Conservation (phyloP, 495 filamentous ascomycete species). For the Aspergillus wentii region DNA sequence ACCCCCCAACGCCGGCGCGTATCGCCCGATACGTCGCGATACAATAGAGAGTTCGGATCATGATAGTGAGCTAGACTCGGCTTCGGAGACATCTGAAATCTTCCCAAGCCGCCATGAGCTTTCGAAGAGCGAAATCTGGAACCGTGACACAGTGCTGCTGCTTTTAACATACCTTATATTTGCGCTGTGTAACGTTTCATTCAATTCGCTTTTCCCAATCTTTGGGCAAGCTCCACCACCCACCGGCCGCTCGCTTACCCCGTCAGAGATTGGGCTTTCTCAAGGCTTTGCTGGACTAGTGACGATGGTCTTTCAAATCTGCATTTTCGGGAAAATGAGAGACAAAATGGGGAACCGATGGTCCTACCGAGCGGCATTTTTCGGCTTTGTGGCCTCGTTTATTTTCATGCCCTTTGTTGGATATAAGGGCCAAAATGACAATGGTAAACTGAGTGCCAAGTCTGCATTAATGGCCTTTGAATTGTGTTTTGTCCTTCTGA, state of each 20-base stretch:
- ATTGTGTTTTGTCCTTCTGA: constrained; percentile 69
- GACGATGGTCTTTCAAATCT: constrained; percentile 85
- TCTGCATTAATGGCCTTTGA: constrained; percentile 62
- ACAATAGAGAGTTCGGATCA: constrained; percentile 26
- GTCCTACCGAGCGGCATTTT: constrained; percentile 72
- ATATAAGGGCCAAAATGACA: constrained; percentile 54
- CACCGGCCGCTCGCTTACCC: constrained; percentile 67
- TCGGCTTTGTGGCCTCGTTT: constrained; percentile 81
- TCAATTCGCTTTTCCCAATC: constrained; percentile 88
- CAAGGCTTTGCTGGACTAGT: constrained; percentile 78
- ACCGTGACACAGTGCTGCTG: constrained; percentile 74
- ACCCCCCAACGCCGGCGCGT: constrained; percentile 14
- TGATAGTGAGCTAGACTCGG: constrained; percentile 40
- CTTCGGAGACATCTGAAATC: constrained; percentile 36
- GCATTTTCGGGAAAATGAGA: constrained; percentile 73
- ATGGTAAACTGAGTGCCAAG: constrained; percentile 45
- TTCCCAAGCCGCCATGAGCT: constrained; percentile 26
- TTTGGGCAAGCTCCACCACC: constrained; percentile 73
- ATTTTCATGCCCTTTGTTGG: constrained; percentile 86
- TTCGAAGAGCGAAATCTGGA: constrained; percentile 54
- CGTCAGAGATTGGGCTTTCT: constrained; percentile 78
- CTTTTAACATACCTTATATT: constrained; percentile 82
- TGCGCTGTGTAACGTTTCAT: constrained; percentile 82
- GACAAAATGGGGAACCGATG: constrained; percentile 79
- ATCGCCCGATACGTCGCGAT: constrained; percentile 18